Base-by-base conservation (phyloP, 495 filamentous ascomycete genomes). In the Entonaema liquescens region DNA sequence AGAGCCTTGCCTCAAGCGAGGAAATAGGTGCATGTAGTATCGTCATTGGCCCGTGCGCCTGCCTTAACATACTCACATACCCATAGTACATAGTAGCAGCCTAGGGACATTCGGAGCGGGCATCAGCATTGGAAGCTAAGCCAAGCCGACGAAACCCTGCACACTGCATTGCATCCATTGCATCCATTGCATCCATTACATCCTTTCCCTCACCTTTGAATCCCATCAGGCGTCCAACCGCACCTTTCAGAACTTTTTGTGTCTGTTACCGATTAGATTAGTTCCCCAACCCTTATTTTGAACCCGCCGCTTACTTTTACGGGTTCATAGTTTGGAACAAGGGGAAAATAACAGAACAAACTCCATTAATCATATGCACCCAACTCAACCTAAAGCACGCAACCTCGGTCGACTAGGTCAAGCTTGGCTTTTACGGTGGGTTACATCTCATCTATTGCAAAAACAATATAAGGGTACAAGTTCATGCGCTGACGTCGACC, bases 401-500 rank as follows among this genome's bases (percentile, higher is more conserved):
- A 65, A 72, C 55, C 62, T 50, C 29, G 53, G 52, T 29, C 36
- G 38, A 19, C 52, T 53, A 36, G 65, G 70, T 56, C 67, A 58
- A 65, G 67, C 67, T 59, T 67, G 62, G 59, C 54, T 58, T 47
- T 59, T 63, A 38, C 58, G 71, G 71, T 74, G 71, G 66, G 73
- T 75, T 73, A 68, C 70, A 73, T 72, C 57, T 68, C 72, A 60
- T 62, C 58, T 57, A 53, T 56, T 61, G 52, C 36, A 74, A 49
- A 65, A 25, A 33, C 2, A 11, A 31, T 25, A 38, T 62, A 54
- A 65, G 61, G 67, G 57, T 63, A 64, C 58, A 63, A 72, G 50
- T 78, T 79, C 68, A 79, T 79, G 80, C 79, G 77, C 80, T 83
- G 81, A 81, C 79, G 78, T 83, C 76, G 79, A 70, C 67, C 61